A percentile compares a stretch with the other conserved stretches of the same genome.
These are phyloP conservation scores for Wickerhamiella domercqiae DNA, from an alignment of 805 yeast genomes.

Conservation along the genomic window DNA sequence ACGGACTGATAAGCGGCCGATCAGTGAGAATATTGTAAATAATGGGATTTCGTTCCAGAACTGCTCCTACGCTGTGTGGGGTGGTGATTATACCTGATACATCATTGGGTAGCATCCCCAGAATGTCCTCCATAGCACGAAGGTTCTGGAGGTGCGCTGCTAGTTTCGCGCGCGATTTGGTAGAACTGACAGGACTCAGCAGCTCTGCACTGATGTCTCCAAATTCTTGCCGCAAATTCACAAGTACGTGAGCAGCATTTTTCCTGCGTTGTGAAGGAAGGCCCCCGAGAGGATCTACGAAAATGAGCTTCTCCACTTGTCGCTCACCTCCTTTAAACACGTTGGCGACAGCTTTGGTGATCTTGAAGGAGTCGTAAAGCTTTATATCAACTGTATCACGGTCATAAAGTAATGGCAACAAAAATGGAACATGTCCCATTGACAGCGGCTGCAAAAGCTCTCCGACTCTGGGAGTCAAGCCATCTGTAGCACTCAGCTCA, in stretches of 20 bases:
- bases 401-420: conserved; percentile 57
- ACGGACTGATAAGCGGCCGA: conserved; percentile 77
- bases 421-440: conserved; percentile 32
- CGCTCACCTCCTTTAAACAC: conserved; percentile 24
- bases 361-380: conserved; percentile 28
- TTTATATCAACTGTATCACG: conserved; percentile 30
- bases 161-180: conserved; percentile 18
- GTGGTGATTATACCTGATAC: conserved; percentile 84
- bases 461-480: conserved; percentile 24
- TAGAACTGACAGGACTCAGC: conserved; percentile 29
- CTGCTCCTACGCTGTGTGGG: conserved; percentile 48
- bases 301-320: conserved; percentile 74
- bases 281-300: conserved; percentile 75
- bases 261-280: conserved; percentile 75
- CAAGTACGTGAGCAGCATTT: conserved; percentile 63
- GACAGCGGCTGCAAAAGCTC: conserved; percentile 29
- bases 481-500: conserved; percentile 19
- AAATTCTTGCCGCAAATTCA: conserved; percentile 73
- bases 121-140: conserved; percentile 42
- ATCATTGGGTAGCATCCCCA: conserved; percentile 34
- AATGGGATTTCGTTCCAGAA: conserved; percentile 55
- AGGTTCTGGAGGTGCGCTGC: conserved; percentile 47
- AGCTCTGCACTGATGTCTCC: conserved; percentile 50
- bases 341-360: conserved; percentile 27
- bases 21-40: conserved; percentile 84